These are phyloP conservation scores for Komagataea norvegica DNA, from an alignment of 1,139 yeast genomes.

Conservation along the genomic window DNA sequence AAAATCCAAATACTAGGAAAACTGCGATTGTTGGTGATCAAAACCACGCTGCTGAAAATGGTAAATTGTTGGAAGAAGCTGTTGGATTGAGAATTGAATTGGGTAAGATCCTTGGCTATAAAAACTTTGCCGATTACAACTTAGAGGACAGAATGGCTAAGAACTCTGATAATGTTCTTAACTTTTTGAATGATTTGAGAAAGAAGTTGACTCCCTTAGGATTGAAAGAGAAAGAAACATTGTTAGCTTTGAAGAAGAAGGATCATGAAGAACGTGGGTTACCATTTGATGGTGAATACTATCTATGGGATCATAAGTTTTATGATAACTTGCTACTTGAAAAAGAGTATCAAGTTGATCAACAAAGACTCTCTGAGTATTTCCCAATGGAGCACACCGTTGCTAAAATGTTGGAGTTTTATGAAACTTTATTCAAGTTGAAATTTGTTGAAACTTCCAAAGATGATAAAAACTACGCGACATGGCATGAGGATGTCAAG, in stretches of 20 bases:
- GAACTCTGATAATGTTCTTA: constrained; percentile 50
- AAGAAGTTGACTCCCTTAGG: constrained; percentile 57
- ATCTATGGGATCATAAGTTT: constrained; percentile 71
- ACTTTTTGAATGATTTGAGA: constrained; percentile 58
- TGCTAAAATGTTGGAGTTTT: constrained; percentile 61
- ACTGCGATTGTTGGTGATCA: constrained; percentile 62
- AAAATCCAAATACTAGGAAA: constrained; percentile 58
- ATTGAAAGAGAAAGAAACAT: constrained; percentile 43
- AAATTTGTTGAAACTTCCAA: constrained; percentile 51
- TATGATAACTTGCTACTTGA: constrained; percentile 63
- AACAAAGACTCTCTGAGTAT: constrained; percentile 65
- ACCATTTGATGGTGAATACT: constrained; percentile 39
- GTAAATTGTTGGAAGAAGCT: constrained; percentile 52
- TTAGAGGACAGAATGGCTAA: constrained; percentile 82
- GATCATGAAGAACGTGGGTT: constrained; percentile 44
- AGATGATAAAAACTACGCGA: constrained; percentile 32
- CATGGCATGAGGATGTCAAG: constrained; percentile 79
- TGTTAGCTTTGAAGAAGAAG: constrained; percentile 49
- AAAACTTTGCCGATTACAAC: constrained; percentile 60
- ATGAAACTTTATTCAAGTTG: constrained; percentile 62
- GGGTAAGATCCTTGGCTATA: constrained; percentile 62
- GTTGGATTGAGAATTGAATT: constrained; percentile 55
- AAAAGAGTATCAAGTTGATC: constrained; percentile 65
- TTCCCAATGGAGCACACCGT: constrained; percentile 72
- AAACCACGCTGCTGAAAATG: constrained; percentile 60